Percentiles rank a stretch among this genome's conserved stretches.
phyloP scores from a whole-genome alignment of 1,284 basidiomycete genomes.

The Takashimella tepidaria region DNA sequence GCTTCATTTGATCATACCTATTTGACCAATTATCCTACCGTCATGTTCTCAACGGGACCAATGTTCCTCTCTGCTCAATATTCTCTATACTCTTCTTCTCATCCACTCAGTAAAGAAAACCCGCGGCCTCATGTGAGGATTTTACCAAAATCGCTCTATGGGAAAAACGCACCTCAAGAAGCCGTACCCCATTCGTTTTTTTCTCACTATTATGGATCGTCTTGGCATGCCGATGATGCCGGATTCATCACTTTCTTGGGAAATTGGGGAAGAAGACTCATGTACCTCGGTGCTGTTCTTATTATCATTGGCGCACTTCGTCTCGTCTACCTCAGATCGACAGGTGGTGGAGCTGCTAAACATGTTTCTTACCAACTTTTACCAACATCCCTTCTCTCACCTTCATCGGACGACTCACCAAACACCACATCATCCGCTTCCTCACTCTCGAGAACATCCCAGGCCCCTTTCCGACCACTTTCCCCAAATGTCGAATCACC shows the following conservation, averaged over 20 bases:
- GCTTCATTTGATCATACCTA: conserved; percentile 90
- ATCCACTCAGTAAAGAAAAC: conserved; percentile 52
- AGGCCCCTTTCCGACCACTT: conserved; percentile 1
- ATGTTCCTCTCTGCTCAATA: conserved; percentile 89
- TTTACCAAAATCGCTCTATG: conserved; percentile 88
- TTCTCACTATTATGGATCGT: conserved; percentile 91
- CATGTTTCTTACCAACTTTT: conserved; percentile 18
- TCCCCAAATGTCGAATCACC: conserved; percentile 15
- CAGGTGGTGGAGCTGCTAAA: too few relatives aligned
- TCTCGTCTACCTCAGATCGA: conserved; percentile 49
- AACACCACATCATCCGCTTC: conserved; percentile 6
- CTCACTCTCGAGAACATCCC: neutral
- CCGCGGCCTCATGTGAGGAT: conserved; percentile 72
- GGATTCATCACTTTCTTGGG: conserved; percentile 86
- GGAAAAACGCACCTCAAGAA: conserved; percentile 82
- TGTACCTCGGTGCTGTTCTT: conserved; percentile 72
- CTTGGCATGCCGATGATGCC: conserved; percentile 93
- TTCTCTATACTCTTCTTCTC: conserved; percentile 69
- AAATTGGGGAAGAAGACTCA: conserved; percentile 74
- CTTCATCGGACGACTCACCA: neutral
- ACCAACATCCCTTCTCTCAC: conserved; percentile 5
- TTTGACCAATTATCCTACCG: conserved; percentile 94
- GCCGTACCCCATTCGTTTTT: conserved; percentile 91
- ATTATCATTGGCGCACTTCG: conserved; percentile 64
- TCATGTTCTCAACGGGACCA: conserved; percentile 98